Percentiles rank a stretch among this genome's conserved stretches.
These are phyloP conservation scores for Luffa acutangula DNA, from an alignment of 306 rosid species.

Conservation along the genomic window DNA sequence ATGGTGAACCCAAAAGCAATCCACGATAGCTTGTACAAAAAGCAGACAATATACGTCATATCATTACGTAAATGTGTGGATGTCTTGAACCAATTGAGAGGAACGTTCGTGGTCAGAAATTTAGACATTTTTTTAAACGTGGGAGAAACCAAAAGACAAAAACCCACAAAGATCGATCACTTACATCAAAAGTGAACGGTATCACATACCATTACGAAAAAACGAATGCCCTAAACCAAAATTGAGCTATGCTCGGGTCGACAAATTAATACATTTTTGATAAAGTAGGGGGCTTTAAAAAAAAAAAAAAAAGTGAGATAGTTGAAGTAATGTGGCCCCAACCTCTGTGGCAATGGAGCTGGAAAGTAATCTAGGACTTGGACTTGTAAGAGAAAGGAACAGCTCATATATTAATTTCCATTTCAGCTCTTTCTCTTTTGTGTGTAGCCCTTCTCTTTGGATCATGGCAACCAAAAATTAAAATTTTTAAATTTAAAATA, in stretches of 20 bases:
- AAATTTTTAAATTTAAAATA: too few relatives aligned
- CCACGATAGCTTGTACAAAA: too few relatives aligned
- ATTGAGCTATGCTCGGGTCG: not conserved
- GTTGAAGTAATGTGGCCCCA: not conserved
- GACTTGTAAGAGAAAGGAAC: conserved; percentile 4
- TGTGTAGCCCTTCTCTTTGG: not conserved
- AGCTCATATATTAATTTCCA: conserved; percentile 3
- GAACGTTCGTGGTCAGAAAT: too few relatives aligned
- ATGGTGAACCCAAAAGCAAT: not conserved
- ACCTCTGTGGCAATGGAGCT: not conserved
- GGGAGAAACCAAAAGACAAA: not conserved
- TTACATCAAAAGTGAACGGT: not conserved
- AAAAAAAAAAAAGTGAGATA: not conserved
- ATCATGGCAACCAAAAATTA: not conserved
- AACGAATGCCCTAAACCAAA: too few relatives aligned
- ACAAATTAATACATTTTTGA: not conserved
- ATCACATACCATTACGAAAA: not conserved
- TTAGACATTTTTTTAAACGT: too few relatives aligned
- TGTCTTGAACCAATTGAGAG: not conserved
- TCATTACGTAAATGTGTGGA: not conserved
- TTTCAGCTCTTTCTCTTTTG: not conserved
- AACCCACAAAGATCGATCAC: not conserved
- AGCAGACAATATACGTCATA: too few relatives aligned
- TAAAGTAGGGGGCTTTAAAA: not conserved
- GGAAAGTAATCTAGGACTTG: conserved; percentile 9